These are phyloP conservation scores for Eutrema yunnanense DNA, from an alignment of 345 rosid genomes.

Conservation along the genomic window DNA sequence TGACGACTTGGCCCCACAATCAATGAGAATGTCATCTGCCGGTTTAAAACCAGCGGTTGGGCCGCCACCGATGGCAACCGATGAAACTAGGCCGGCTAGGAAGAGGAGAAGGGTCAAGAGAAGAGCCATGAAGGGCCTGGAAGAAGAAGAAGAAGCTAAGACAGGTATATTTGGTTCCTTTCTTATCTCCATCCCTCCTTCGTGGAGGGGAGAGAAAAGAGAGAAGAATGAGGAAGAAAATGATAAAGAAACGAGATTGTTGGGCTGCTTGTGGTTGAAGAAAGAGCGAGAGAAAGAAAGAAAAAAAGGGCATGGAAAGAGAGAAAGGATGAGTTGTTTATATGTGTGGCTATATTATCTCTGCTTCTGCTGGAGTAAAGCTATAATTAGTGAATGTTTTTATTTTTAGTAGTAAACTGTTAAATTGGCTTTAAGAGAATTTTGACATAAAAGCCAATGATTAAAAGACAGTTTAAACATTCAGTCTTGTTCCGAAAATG, in stretches of 20 bases:
- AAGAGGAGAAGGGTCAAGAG: conserved; percentile 39
- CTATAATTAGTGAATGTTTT: conserved; percentile 6
- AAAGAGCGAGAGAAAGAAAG: background rate
- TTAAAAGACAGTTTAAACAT: too few relatives aligned
- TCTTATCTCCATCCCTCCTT: conserved; percentile 62
- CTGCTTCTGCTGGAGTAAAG: background rate
- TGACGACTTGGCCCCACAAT: conserved; percentile 43
- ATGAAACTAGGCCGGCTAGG: conserved; percentile 3
- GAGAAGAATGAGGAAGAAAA: conserved; percentile 8
- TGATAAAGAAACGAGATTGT: conserved; percentile 5
- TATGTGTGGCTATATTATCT: background rate
- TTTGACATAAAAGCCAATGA: background rate
- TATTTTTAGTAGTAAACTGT: conserved; percentile 19
- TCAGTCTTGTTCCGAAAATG: too few relatives aligned
- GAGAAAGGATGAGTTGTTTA: background rate
- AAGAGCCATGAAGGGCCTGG: conserved; percentile 38
- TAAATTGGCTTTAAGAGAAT: background rate
- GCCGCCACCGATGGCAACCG: background rate
- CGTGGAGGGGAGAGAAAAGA: conserved; percentile 27
- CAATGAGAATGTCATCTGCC: conserved; percentile 46
- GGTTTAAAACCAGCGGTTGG: conserved; percentile 31
- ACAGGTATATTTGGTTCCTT: conserved; percentile 13
- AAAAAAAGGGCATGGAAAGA: conserved; percentile 2
- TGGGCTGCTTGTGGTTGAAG: conserved; percentile 27
- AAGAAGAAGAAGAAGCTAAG: conserved; percentile 19